These are phyloP conservation scores for Termitomyces sp. DNA, from an alignment of 768 basidiomycete species.

Conservation along the genomic window DNA sequence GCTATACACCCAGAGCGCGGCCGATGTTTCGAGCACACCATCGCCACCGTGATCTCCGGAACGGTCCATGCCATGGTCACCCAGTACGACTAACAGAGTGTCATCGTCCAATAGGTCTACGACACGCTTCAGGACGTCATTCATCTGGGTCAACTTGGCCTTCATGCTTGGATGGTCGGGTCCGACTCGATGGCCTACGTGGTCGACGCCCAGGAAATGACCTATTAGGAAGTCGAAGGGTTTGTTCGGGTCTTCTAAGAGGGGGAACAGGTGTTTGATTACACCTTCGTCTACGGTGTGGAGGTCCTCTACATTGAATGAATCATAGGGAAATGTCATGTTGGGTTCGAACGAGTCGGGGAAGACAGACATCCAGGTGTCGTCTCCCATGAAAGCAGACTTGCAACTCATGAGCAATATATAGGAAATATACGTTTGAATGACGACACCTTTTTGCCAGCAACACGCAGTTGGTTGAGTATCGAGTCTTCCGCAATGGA, in stretches of 20 bases:
- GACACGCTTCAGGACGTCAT: slow-evolving; percentile 67
- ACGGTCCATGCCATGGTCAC: slow-evolving; percentile 97
- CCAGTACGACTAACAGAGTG: slow-evolving; percentile 86
- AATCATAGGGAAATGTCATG: slow-evolving; percentile 85
- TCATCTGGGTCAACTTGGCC: slow-evolving; percentile 85
- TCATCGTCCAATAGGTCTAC: slow-evolving; percentile 78
- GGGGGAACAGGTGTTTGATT: slow-evolving; percentile 75
- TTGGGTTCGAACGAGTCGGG: slow-evolving; percentile 69
- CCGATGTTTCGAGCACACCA: slow-evolving; percentile 75
- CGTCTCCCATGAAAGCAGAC: slow-evolving; percentile 92
- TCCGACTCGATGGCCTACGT: slow-evolving; percentile 92
- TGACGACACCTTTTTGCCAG: slow-evolving; percentile 56
- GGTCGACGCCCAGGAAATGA: slow-evolving; percentile 94
- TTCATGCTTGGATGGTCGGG: slow-evolving; percentile 86
- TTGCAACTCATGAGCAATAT: slow-evolving; percentile 24
- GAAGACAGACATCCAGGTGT: slow-evolving; percentile 94
- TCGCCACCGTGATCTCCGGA: slow-evolving; percentile 97
- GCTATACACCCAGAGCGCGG: slow-evolving; percentile 91
- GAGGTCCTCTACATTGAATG: slow-evolving; percentile 97
- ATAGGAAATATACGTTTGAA: background rate
- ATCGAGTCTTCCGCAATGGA: slow-evolving; percentile 87
- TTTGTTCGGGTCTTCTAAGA: slow-evolving; percentile 49
- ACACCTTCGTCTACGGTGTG: slow-evolving; percentile 95
- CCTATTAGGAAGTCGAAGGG: slow-evolving; percentile 88
- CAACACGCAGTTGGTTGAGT: slow-evolving; percentile 62